Percentiles rank a stretch among this genome's conserved stretches.
These are phyloP conservation scores for Ustilago esculenta DNA, from an alignment of 1,284 basidiomycete genomes.

Conservation along the genomic window DNA sequence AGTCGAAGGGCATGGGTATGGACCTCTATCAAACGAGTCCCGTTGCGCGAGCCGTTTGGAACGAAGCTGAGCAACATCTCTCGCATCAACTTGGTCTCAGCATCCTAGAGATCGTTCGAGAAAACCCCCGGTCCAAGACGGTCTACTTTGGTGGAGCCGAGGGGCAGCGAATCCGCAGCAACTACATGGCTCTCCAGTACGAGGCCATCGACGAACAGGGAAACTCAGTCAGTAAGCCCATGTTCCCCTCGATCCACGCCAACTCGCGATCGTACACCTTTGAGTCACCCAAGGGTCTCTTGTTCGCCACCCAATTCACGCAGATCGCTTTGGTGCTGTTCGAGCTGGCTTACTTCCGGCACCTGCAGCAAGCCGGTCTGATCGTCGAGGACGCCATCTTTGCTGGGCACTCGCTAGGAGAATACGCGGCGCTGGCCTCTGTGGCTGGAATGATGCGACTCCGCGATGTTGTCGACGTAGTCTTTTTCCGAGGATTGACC, in stretches of 20 bases:
- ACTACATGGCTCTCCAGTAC: slow-evolving; percentile 99
- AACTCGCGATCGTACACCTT: slow-evolving; percentile 79
- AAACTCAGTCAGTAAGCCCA: slow-evolving; percentile 70
- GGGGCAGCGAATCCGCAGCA: slow-evolving; percentile 94
- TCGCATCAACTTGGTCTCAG: slow-evolving; percentile 94
- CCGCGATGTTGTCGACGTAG: slow-evolving; percentile 95
- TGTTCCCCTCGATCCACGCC: slow-evolving; percentile 61
- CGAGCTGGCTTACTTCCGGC: slow-evolving; percentile 96
- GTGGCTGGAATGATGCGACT: slow-evolving; percentile 96
- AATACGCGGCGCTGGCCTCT: slow-evolving; percentile 96
- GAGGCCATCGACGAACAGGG: slow-evolving; percentile 89
- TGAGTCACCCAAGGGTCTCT: slow-evolving; percentile 90
- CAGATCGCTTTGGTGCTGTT: slow-evolving; percentile 94
- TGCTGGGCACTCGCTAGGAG: slow-evolving; percentile 96
- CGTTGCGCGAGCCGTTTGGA: slow-evolving; percentile 95
- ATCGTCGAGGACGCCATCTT: slow-evolving; percentile 90
- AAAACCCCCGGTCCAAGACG: slow-evolving; percentile 72
- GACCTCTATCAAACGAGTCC: slow-evolving; percentile 92
- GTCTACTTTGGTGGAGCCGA: slow-evolving; percentile 99
- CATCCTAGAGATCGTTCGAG: slow-evolving; percentile 83
- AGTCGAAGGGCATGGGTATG: slow-evolving; percentile 99
- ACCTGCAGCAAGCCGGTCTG: slow-evolving; percentile 94
- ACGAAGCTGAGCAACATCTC: slow-evolving; percentile 91
- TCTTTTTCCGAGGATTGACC: slow-evolving; percentile 98
- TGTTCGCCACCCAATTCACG: slow-evolving; percentile 97